Conservation (phyloP, 2,329 filamentous ascomycete genomes). For the Trichoderma citrinoviride region DNA sequence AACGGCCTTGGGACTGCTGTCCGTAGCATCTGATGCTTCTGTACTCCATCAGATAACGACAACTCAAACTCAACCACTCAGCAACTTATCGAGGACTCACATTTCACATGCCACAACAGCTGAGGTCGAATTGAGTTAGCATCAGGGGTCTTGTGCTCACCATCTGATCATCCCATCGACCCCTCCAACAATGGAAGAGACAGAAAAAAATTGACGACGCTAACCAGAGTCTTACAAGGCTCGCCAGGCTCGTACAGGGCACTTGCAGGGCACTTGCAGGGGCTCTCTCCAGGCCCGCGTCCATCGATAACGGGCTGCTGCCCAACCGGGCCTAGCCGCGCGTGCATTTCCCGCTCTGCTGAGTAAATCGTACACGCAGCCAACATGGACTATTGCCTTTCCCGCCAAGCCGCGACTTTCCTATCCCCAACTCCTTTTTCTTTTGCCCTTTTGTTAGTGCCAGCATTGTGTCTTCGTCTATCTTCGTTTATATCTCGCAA, state of each 20-base stretch:
- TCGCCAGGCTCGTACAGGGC: too few species aligned
- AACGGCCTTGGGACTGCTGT: too few species aligned
- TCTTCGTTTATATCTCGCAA: constrained; percentile 10
- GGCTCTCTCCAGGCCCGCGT: neutral
- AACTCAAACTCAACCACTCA: too few species aligned
- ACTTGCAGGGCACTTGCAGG: neutral
- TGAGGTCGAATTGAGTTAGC: too few species aligned
- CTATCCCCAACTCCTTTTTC: constrained; percentile 15
- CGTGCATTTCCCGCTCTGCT: constrained; percentile 1
- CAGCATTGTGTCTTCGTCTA: constrained; percentile 4
- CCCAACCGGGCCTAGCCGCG: neutral
- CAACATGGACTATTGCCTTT: neutral
- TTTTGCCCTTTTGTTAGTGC: constrained; percentile 11
- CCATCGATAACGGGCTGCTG: neutral
- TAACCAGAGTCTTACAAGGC: too few species aligned
- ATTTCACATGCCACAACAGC: too few species aligned
- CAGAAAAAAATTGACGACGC: neutral
- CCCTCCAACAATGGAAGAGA: neutral
- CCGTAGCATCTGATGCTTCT: too few species aligned
- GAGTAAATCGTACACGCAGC: constrained; percentile 2
- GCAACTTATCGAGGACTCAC: too few species aligned
- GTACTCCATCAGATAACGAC: too few species aligned
- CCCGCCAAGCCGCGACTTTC: constrained; percentile 15
- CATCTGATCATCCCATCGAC: too few species aligned
- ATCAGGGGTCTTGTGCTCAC: too few species aligned